A percentile compares a stretch with the other conserved stretches of the same genome.
phyloP scores from a whole-genome alignment of 305 asterid species.

The Ruellia speciosa region DNA sequence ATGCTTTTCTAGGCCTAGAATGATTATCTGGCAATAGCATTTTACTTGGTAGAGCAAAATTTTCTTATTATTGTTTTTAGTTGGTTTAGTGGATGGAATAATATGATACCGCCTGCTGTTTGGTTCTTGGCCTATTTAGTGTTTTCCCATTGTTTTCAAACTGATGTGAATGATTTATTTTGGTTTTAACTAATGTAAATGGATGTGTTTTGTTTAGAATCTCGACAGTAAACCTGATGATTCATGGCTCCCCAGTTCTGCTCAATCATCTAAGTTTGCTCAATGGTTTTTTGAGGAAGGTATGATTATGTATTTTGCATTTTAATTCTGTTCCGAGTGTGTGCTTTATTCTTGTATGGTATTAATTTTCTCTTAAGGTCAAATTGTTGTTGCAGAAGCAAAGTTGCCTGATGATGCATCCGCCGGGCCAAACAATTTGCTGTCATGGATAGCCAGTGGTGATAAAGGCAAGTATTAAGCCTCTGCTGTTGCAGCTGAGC shows the following conservation, averaged over 20 bases:
- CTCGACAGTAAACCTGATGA: constrained; percentile 44
- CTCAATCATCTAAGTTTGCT: constrained; percentile 70
- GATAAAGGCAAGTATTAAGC: constrained; percentile 46
- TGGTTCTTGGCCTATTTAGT: constrained; percentile 12
- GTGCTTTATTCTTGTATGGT: neutral
- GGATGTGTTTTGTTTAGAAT: constrained; percentile 35
- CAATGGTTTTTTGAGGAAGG: constrained; percentile 92
- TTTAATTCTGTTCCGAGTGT: neutral
- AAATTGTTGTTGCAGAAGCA: constrained; percentile 31
- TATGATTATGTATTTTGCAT: constrained; percentile 17
- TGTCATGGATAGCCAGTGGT: constrained; percentile 59
- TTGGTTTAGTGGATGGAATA: constrained; percentile 17
- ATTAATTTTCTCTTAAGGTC: constrained; percentile 18
- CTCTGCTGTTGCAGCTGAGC: constrained; percentile 28
- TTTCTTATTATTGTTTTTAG: constrained; percentile 11
- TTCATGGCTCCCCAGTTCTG: constrained; percentile 40
- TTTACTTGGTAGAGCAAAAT: neutral
- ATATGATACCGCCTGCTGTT: constrained; percentile 5
- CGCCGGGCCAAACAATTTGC: constrained; percentile 51
- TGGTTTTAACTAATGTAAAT: constrained; percentile 10
- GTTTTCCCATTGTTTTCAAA: constrained; percentile 18
- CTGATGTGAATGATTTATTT: constrained; percentile 15
- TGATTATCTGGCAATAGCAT: neutral
- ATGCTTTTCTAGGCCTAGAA: neutral
- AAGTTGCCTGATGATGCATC: constrained; percentile 33